Percentiles rank a stretch among this genome's conserved stretches.
Evolutionary conservation across 805 yeast species (phyloP).

Genomic region (Suhomyces tanzawaensis): DNA sequence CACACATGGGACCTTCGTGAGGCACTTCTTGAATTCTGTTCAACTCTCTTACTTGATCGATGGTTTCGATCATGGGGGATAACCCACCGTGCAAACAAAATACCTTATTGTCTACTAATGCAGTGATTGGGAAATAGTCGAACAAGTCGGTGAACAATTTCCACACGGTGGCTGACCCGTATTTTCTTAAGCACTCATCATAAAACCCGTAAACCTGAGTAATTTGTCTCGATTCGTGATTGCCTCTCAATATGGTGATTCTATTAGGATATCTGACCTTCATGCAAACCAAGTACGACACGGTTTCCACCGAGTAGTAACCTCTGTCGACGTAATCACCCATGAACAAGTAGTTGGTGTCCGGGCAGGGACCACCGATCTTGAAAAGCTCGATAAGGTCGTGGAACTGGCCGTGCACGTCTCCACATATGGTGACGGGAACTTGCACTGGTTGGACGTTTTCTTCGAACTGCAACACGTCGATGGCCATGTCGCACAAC

Average conservation of each 20-base stretch:
- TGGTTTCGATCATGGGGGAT: slow-evolving; percentile 90
- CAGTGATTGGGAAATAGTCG: slow-evolving; percentile 92
- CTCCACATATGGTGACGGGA: slow-evolving; percentile 97
- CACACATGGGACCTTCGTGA: slow-evolving; percentile 98
- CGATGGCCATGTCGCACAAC: slow-evolving; percentile 87
- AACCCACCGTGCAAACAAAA: slow-evolving; percentile 94
- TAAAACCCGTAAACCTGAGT: slow-evolving; percentile 96
- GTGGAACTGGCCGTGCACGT: slow-evolving; percentile 95
- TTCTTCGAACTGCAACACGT: slow-evolving; percentile 85
- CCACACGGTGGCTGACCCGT: slow-evolving; percentile 93
- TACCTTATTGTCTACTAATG: slow-evolving; percentile 84
- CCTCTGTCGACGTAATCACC: slow-evolving; percentile 88
- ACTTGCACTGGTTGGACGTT: slow-evolving; percentile 94
- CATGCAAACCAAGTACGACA: slow-evolving; percentile 83
- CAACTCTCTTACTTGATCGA: slow-evolving; percentile 87
- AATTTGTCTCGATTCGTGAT: slow-evolving; percentile 93
- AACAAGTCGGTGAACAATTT: slow-evolving; percentile 86
- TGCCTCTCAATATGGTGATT: slow-evolving; percentile 90
- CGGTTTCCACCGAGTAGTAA: slow-evolving; percentile 88
- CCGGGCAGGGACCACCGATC: slow-evolving; percentile 68
- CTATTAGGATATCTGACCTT: slow-evolving; percentile 88
- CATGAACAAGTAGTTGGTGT: slow-evolving; percentile 47
- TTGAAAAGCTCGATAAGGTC: slow-evolving; percentile 90
- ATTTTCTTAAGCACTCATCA: slow-evolving; percentile 91
- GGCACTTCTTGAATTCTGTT: slow-evolving; percentile 95